Evolutionary conservation across 495 filamentous ascomycete species (phyloP).

Genomic region (Astrothelium subdiscretum): DNA sequence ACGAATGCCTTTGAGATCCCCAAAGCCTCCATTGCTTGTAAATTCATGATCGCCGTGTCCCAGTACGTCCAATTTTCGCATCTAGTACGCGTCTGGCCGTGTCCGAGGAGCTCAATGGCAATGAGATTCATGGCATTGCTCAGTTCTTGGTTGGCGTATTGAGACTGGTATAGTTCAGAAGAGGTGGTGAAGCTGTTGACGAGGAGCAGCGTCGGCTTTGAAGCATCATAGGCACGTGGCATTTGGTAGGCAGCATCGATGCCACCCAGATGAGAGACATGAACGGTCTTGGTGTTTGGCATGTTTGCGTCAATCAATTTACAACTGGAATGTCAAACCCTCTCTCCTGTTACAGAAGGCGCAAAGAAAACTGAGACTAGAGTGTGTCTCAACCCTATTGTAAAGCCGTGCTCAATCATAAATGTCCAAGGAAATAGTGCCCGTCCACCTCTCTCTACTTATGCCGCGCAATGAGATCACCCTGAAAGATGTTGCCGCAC

Average conservation of each 20-base stretch:
- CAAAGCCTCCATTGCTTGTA: slow-evolving; percentile 42
- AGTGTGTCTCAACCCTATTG: no score
- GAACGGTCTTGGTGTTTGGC: slow-evolving; percentile 29
- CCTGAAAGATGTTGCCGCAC: no score
- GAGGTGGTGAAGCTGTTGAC: slow-evolving; percentile 50
- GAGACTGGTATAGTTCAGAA: slow-evolving; percentile 37
- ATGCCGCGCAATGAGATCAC: no score
- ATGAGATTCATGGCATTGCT: slow-evolving; percentile 37
- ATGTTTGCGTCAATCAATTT: slow-evolving; percentile 17
- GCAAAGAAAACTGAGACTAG: no score
- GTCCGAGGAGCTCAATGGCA: slow-evolving; percentile 42
- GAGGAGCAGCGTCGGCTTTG: slow-evolving; percentile 47
- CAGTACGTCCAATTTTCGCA: slow-evolving; percentile 40
- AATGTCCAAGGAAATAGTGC: no score
- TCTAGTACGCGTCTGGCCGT: slow-evolving; percentile 35
- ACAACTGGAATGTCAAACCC: no score
- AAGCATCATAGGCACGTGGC: slow-evolving; percentile 34
- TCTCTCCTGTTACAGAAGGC: no score
- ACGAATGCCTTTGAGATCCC: slow-evolving; percentile 42
- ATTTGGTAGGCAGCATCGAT: slow-evolving; percentile 43
- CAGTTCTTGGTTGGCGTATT: slow-evolving; percentile 37
- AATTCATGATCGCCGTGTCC: slow-evolving; percentile 40
- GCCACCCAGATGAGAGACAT: slow-evolving; percentile 44
- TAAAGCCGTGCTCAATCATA: no score
- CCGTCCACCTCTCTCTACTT: no score